Evolutionary conservation across 2,329 filamentous ascomycete genomes (phyloP), one percentile per base, ranked within the genome.

Genomic region (Geosmithia putterillii): DNA sequence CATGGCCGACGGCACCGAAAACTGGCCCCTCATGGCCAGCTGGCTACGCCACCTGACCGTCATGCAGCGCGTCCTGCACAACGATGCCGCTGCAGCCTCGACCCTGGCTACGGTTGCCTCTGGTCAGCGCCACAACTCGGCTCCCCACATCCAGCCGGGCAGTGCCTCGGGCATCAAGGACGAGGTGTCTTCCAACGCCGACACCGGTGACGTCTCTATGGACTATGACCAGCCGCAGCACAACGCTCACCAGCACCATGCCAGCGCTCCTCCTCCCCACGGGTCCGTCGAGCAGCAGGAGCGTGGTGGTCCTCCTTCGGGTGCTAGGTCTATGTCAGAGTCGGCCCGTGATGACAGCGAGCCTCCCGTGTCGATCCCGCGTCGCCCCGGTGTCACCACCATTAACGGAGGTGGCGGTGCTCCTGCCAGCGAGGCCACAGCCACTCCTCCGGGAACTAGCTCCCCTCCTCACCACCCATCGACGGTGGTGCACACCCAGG

Each of bases 11-110:
- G 74, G 73, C 10, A 72, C 71, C 2, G 73, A 77, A 43, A 76
- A 69, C 20, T 79, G 75, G 74, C 70, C 73, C 2, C 61, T 79
- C 12, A 74, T 77, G 48, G 61, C 69, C 12, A 75, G 74, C 21
- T 79, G 75, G 75, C 69, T 73, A 44, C 69, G 75, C 32, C 75
- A 79, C 50, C 60, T 79, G 15, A 69, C 69, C 2, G 75, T 79
- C 39, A 79, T 79, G 75, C 70, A 74, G 47, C 73, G 76, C 46
- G 75, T 79, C 2, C 58, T 79, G 19, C 68, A 70, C 49, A 76
- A 75, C 38, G 67, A 74, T 20, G 72, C 70, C 9, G 57, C 57
- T 5, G 54, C 60, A 3, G 49, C 52, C 45, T 35, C 59, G n/a
- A 21, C 17, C 20, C 18, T 39, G 19, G 17, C 37, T 14, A 20